These are phyloP conservation scores for Serendipita sp. DNA, from an alignment of 768 basidiomycete genomes.

Conservation along the genomic window DNA sequence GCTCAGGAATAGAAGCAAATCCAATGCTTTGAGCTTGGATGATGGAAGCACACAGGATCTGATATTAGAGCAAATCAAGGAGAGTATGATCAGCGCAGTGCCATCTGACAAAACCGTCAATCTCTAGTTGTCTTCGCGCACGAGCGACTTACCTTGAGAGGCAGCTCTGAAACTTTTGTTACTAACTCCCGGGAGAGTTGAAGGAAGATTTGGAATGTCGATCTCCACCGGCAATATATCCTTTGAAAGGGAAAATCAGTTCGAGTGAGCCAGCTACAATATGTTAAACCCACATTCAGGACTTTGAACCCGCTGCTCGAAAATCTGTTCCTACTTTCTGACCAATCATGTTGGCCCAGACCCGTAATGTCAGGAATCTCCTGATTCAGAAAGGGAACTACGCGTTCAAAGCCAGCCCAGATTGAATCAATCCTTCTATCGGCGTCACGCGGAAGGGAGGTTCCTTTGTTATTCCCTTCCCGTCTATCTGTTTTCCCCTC, in stretches of 20 bases:
- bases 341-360: neutral
- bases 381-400: conserved; percentile 46
- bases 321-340: neutral
- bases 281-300: neutral
- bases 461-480: neutral
- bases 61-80: conserved; percentile 75
- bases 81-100: conserved; percentile 74
- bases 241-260: conserved; percentile 21
- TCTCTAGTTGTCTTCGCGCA: neutral
- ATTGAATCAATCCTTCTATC: conserved; percentile 71
- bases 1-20: conserved; percentile 70
- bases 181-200: conserved; percentile 27
- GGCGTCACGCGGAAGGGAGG: conserved; percentile 54
- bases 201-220: conserved; percentile 49
- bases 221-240: conserved; percentile 68
- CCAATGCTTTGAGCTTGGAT: conserved; percentile 71
- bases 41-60: conserved; percentile 76
- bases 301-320: neutral
- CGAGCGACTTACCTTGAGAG: conserved; percentile 36
- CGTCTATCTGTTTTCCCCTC: conserved; percentile 18
- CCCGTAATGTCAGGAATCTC: neutral
- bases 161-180: conserved; percentile 32
- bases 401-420: conserved; percentile 74
- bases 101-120: conserved; percentile 44
- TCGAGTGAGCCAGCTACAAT: neutral